Evolutionary conservation across 148 eudicot species (phyloP).

Genomic region (Persicaria tinctoria): DNA sequence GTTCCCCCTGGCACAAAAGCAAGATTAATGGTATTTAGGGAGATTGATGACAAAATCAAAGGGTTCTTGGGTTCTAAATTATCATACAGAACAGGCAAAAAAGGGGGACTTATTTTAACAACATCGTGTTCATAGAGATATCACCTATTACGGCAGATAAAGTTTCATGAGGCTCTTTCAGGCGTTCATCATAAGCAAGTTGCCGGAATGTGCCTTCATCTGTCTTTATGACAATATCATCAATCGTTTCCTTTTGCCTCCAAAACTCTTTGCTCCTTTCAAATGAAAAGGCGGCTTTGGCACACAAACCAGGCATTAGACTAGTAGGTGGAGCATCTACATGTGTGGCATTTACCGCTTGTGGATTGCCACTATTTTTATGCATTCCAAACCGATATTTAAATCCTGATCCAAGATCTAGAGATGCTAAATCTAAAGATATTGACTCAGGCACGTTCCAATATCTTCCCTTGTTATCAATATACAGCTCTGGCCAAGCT

Average conservation of each 20-base stretch:
- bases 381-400: constrained; percentile 71
- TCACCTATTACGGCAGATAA: constrained; percentile 72
- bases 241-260: constrained; percentile 56
- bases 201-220: constrained; percentile 29
- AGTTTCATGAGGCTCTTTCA: constrained; percentile 77
- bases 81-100: neutral
- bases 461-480: constrained; percentile 67
- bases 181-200: constrained; percentile 66
- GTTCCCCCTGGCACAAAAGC: constrained; percentile 37
- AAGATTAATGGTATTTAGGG: neutral
- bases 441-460: constrained; percentile 83
- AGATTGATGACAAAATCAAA: neutral
- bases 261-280: constrained; percentile 70
- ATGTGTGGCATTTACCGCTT: constrained; percentile 33
- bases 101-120: neutral
- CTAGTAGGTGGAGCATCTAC: constrained; percentile 35
- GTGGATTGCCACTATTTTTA: constrained; percentile 59
- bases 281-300: constrained; percentile 73
- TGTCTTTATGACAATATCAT: constrained; percentile 38
- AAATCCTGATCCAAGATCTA: constrained; percentile 57
- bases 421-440: constrained; percentile 64
- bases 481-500: constrained; percentile 76
- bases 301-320: constrained; percentile 66
- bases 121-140: neutral
- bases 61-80: neutral